A percentile compares a stretch with the other conserved stretches of the same genome.
Evolutionary conservation across 192 early-diverging fungal species (phyloP).

Genomic region (Dimargaris cristalligena): DNA sequence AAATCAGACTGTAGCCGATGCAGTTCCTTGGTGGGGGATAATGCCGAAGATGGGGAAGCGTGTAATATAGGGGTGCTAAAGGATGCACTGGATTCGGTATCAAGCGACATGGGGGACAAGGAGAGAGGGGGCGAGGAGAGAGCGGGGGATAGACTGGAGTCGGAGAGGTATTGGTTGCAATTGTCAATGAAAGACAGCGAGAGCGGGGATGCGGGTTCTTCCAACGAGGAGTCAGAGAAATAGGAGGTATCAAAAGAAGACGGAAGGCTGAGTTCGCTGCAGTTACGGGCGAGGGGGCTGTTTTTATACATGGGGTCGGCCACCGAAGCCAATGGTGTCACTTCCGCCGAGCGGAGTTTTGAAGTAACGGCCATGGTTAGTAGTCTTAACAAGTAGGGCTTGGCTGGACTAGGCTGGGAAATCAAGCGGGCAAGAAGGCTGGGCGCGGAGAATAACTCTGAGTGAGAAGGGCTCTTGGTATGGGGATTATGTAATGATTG

Average conservation of each 20-base stretch:
- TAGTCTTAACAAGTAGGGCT: no score
- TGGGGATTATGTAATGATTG: no score
- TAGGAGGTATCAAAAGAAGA: not conserved
- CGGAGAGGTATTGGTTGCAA: not conserved
- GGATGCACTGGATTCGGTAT: not conserved
- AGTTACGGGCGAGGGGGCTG: not conserved
- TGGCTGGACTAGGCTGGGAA: no score
- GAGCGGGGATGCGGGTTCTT: not conserved
- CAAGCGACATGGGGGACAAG: no score
- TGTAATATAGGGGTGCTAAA: not conserved
- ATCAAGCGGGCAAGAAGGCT: no score
- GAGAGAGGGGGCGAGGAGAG: no score
- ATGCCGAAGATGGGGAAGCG: not conserved
- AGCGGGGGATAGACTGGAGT: no score
- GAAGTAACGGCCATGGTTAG: no score
- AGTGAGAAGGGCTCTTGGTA: no score
- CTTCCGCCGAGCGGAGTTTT: no score
- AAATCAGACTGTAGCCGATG: not conserved
- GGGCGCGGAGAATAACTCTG: no score
- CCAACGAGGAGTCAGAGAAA: not conserved
- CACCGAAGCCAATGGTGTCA: no score
- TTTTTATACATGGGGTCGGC: not conserved
- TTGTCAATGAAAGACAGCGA: not conserved
- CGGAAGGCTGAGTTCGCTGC: not conserved
- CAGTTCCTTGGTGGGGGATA: not conserved